phyloP scores from a whole-genome alignment of 352 stramenopile genomes.

The Phytophthora nicotianae region DNA sequence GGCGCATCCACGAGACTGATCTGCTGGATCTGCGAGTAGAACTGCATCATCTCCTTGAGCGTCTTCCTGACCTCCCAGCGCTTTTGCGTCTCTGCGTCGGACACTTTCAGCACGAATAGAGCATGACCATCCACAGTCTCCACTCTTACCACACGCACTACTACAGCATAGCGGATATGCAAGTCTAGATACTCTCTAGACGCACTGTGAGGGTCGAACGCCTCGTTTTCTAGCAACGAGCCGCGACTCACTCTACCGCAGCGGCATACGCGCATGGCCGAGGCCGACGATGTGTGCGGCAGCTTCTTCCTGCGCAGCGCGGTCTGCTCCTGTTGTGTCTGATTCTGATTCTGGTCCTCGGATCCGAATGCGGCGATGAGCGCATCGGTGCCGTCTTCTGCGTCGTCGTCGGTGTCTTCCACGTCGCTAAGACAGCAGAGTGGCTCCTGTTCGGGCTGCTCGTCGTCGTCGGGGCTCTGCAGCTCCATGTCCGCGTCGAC shows the following conservation, averaged over 20 bases:
- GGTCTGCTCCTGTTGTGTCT: conserved; percentile 33
- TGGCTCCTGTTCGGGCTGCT: conserved; percentile 14
- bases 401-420: conserved; percentile 30
- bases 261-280: conserved; percentile 32
- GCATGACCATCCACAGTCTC: conserved; percentile 40
- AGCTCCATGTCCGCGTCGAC: conserved; percentile 23
- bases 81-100: conserved; percentile 60
- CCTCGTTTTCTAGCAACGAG: conserved; percentile 20
- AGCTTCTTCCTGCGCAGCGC: conserved; percentile 18
- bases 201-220: conserved; percentile 35
- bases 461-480: conserved; percentile 9
- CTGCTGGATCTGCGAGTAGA: conserved; percentile 64
- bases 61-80: conserved; percentile 64
- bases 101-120: conserved; percentile 54
- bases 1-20: conserved; percentile 57
- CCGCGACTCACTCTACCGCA: conserved; percentile 24
- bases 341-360: conserved; percentile 38
- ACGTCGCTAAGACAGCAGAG: conserved; percentile 22
- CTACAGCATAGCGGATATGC: conserved; percentile 49
- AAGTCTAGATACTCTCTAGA: conserved; percentile 55
- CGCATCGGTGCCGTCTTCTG: conserved; percentile 40
- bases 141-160: conserved; percentile 51
- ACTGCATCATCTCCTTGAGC: conserved; percentile 62
- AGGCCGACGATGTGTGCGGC: conserved; percentile 28
- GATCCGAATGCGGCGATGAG: conserved; percentile 45